Evolutionary conservation across 2,329 filamentous ascomycete genomes (phyloP), one percentile per base, ranked within the genome.

Genomic region (Colletotrichum tofieldiae): DNA sequence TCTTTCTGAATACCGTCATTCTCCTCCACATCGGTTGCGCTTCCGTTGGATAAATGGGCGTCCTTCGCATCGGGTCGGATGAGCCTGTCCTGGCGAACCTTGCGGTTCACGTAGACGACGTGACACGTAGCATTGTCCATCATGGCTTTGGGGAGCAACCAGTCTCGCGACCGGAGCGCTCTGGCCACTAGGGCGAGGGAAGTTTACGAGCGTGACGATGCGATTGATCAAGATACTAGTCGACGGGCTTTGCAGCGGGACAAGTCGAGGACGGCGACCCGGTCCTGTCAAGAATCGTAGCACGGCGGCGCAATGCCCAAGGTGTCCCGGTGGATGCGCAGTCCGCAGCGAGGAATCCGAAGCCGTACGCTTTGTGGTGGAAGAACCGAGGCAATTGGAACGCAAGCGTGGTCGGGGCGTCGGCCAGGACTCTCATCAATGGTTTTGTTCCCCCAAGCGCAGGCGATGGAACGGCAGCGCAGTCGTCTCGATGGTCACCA

Each of bases 121-220:
- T 90, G 87, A 79, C 88, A 90, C 71, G 83, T 82, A 77, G 86
- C 84, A 78, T 84, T 84, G 80, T 90, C 88, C 89, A 91, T 91
- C 79, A 81, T 86, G 83, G 83, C 82, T 83, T 84, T 81, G 79
- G 83, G 81, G 83, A 85, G 86, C 87, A 87, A 85, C 88, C 87
- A 89, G 88, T 88, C 88, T 86, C 82, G 80, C 84, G 88, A 89
- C 88, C 84, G 88, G 86, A 87, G 84, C 87, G 85, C 86, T 86
- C 86, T 84, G 83, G 82, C 86, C 86, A 83, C 84, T 72, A 72
- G 75, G 76, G 74, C 78, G 77, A 73, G 59, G 32, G 62, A 65
- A 45, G 47, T n/a, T 55, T 71, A 45, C 23, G 49, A 71, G 58
- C 41, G 47, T 72, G 23, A 63, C 55, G 37, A 66, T 60, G 60